Evolutionary conservation across 805 yeast species (phyloP), one percentile per base, ranked within the genome.

Genomic region (Candida mattraensis): DNA sequence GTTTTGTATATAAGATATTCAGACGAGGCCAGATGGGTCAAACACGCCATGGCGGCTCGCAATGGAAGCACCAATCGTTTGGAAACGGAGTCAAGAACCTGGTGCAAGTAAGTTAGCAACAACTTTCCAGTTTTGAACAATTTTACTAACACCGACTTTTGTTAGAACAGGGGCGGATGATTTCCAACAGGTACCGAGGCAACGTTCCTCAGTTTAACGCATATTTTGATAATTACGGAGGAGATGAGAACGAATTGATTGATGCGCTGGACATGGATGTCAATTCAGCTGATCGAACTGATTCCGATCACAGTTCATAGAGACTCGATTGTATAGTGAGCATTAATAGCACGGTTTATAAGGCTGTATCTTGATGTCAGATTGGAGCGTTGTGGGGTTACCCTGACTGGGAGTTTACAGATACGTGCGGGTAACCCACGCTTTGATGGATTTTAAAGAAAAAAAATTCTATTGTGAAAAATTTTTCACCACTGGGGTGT

Each of bases 261-360:
- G 73, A 69, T 39, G 58, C 63, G 11, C 42, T 67, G 18, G 72
- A 66, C 35, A n/a, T n/a, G n/a, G n/a, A n/a, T n/a, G n/a, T n/a
- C n/a, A n/a, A n/a, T n/a, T n/a, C n/a, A n/a, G n/a, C n/a, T n/a
- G n/a, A n/a, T n/a, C n/a, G n/a, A n/a, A n/a, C n/a, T n/a, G n/a
- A n/a, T n/a, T n/a, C n/a, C n/a, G n/a, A n/a, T n/a, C n/a, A n/a
- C n/a, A n/a, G n/a, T n/a, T n/a, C n/a, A n/a, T n/a, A n/a, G n/a
- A n/a, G n/a, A n/a, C n/a, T n/a, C n/a, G n/a, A n/a, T n/a, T n/a
- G n/a, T n/a, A n/a, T n/a, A n/a, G n/a, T n/a, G n/a, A n/a, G n/a
- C n/a, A n/a, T n/a, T n/a, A n/a, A n/a, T n/a, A n/a, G n/a, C n/a
- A n/a, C n/a, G n/a, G n/a, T n/a, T n/a, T n/a, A n/a, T n/a, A n/a